Evolutionary conservation across 1,284 basidiomycete species (phyloP), one percentile per base, ranked within the genome.

Genomic region (Volvariella surrecta): DNA sequence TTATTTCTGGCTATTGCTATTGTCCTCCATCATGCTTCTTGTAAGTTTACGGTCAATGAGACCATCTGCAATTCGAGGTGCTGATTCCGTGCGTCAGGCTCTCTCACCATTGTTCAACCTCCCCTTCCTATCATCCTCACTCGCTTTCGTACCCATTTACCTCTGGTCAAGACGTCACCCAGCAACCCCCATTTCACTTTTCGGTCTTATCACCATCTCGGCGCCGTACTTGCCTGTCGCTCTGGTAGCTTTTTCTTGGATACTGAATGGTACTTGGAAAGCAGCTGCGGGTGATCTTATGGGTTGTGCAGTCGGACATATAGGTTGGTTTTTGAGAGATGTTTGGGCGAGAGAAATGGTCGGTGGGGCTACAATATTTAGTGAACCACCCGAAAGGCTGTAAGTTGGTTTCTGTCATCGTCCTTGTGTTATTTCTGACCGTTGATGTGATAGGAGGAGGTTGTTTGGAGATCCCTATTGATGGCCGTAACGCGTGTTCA

Each of bases 101-200:
- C 67, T 94, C 3, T 89, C 90, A 0, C 91, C 91, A 0, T 71
- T 95, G 4, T 80, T 93, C 52, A 92, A 89, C 47, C 77, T 93
- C 17, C 92, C 92, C 0, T 94, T 96, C 64, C 80, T 93, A 44
- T 89, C 89, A 1, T 86, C 88, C 0, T 80, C 88, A 0, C 73
- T 95, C 16, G 91, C 91, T 0, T 95, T 95, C 57, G 87, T 95
- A 2, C 84, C 96, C 2, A 95, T 97, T 39, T 99, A 99, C 61
- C 72, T 99, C 47, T 99, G 96, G 95, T 91, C 92, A 6, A 71
- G 96, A 40, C 73, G 93, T 11, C 96, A 98, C 59, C 90, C 94
- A 1, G 82, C 87, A 21, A 89, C 93, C 3, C 89, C 91, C n/a
- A 89, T 99, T 50, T 93, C 90, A 3, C 74, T 99, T 19, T 96